These are phyloP conservation scores for Golubevia pallescens DNA, from an alignment of 1,284 basidiomycete species.

Conservation along the genomic window DNA sequence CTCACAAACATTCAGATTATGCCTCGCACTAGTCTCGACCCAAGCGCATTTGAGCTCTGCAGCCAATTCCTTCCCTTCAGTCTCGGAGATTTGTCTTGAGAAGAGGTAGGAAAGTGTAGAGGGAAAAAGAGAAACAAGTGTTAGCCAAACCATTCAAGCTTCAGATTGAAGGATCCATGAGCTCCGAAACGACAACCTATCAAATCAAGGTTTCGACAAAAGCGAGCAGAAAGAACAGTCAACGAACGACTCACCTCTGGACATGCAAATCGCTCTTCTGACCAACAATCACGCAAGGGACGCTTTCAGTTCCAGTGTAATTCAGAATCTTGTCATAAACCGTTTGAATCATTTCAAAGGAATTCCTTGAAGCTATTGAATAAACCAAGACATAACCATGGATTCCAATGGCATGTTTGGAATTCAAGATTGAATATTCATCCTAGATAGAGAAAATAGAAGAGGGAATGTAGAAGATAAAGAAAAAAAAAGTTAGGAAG, in stretches of 20 bases:
- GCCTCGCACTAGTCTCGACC: slow-evolving; percentile 58
- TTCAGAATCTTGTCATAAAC: slow-evolving; percentile 97
- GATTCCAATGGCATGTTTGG: slow-evolving; percentile 81
- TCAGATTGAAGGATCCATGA: neutral
- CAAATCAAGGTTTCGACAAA: neutral
- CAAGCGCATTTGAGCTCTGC: slow-evolving; percentile 50
- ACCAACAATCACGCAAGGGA: slow-evolving; percentile 95
- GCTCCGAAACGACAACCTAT: neutral
- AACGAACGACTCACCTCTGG: slow-evolving; percentile 73
- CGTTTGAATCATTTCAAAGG: slow-evolving; percentile 94
- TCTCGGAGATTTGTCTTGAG: slow-evolving; percentile 52
- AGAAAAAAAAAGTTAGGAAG: too few relatives aligned
- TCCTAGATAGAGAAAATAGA: slow-evolving; percentile 69
- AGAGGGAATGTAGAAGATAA: too few relatives aligned
- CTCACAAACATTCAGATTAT: slow-evolving; percentile 57
- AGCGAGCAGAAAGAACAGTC: neutral
- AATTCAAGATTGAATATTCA: slow-evolving; percentile 81
- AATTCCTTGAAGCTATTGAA: slow-evolving; percentile 86
- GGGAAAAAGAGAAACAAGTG: neutral
- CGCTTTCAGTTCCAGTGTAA: slow-evolving; percentile 84
- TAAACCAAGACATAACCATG: slow-evolving; percentile 91
- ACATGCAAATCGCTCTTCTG: slow-evolving; percentile 86
- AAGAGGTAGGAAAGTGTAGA: neutral
- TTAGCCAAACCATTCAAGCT: too few relatives aligned
- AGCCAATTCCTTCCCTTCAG: slow-evolving; percentile 58